phyloP scores from a whole-genome alignment of 2,329 filamentous ascomycete genomes.

The Pseudogymnoascus sp. region DNA sequence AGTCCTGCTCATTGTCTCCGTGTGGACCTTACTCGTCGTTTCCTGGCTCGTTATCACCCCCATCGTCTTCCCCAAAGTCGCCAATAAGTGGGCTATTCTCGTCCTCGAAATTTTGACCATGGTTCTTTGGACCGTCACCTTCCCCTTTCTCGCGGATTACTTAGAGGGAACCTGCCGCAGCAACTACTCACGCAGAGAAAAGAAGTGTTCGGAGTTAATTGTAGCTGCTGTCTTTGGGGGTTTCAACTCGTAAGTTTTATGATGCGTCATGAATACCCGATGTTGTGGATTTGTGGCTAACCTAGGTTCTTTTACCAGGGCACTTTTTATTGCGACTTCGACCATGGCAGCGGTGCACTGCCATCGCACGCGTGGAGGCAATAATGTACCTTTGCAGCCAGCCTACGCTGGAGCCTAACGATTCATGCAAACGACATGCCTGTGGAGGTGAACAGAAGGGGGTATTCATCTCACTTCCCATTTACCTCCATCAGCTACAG shows the following conservation, averaged over 20 bases:
- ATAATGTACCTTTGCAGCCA: neutral
- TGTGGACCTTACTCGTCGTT: neutral
- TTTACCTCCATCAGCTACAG: neutral
- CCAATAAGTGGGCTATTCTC: neutral
- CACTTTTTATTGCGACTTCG: neutral
- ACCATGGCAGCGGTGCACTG: neutral
- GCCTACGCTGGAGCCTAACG: neutral
- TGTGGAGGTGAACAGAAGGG: neutral
- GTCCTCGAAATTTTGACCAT: neutral
- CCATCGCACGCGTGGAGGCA: neutral
- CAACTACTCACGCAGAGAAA: neutral
- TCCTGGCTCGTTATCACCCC: neutral
- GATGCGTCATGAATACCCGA: neutral
- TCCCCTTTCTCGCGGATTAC: neutral
- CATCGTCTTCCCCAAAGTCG: neutral
- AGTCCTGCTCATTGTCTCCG: neutral
- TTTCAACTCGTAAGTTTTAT: neutral
- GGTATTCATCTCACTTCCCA: neutral
- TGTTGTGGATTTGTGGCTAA: neutral
- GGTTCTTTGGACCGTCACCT: neutral
- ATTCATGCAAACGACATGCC: neutral
- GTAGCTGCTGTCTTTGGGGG: neutral
- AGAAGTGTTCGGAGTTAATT: neutral
- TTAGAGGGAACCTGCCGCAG: neutral
- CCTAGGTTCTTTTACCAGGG: neutral